Evolutionary conservation across 148 eudicot genomes (phyloP), one percentile per base, ranked within the genome.

Genomic region (Salicornia ramosissima): DNA sequence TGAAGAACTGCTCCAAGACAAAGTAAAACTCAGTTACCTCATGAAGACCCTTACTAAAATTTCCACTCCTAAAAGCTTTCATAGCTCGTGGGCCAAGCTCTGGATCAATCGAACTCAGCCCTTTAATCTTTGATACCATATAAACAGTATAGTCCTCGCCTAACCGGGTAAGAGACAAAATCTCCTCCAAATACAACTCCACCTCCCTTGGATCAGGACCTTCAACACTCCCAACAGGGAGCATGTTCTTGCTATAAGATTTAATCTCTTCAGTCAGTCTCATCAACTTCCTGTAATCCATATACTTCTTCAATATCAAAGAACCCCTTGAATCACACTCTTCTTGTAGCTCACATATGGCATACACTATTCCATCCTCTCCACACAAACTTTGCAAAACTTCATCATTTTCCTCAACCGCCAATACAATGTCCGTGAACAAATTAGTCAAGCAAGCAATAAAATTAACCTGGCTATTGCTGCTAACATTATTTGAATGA

Each of bases 151-250:
- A 93, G 77, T 93, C 98, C 79, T 93, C 98, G 45, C 98, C 96
- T 66, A 93, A 62, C 67, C 90, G 98, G 5, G 92, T 86, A 51
- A 93, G 74, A 0, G 96, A 84, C 73, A 93, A 77, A 53, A 93
- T 90, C 70, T 93, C 98, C 71, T 93, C 96, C 77, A 93, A 73
- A 74, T 75, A 86, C 64, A 90, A 65, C 82, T 93, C 98, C 75
- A 93, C 81, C 77, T 90, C 92, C 72, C 96, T 85, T 3, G 98
- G 98, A 70, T 93, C 95, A 19, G 98, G 98, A 31, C 98, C 98
- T 82, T 93, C 95, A 43, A 66, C 88, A 77, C 59, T 79, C 55
- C 91, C 92, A 33, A 79, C 89, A 36, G 95, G 79, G 4, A 93
- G 81, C 86, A 93, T 76, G 74, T 84, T 83, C 76, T 78, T 90